Evolutionary conservation across 1,284 basidiomycete species (phyloP).

Genomic region (Paramarasmius palmivorus): DNA sequence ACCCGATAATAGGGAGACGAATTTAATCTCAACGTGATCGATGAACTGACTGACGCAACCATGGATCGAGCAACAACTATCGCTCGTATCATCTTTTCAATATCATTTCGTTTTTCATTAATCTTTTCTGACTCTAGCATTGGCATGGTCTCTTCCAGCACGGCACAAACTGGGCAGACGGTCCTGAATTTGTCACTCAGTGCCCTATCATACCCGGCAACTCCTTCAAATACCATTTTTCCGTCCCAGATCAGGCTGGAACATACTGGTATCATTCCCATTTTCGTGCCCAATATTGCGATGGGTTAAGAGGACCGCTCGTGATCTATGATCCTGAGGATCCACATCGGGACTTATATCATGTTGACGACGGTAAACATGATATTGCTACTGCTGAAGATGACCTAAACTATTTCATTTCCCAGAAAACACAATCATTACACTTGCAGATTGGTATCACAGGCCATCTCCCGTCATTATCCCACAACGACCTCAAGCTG

Average conservation of each 20-base stretch:
- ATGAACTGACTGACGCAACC: slow-evolving; percentile 13
- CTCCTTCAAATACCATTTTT: slow-evolving; percentile 26
- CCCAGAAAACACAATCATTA: slow-evolving; percentile 15
- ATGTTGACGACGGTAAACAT: slow-evolving; percentile 13
- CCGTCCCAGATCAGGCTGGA: slow-evolving; percentile 21
- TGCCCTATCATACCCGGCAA: slow-evolving; percentile 21
- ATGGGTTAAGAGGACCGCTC: slow-evolving; percentile 17
- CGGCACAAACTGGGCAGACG: slow-evolving; percentile 26
- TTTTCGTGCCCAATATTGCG: slow-evolving; percentile 14
- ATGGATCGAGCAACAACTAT: slow-evolving; percentile 17
- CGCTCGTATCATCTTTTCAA: slow-evolving; percentile 2
- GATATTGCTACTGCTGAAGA: neutral
- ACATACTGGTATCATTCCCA: slow-evolving; percentile 27
- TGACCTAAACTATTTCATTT: neutral
- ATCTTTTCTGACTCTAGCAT: slow-evolving; percentile 12
- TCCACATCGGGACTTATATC: slow-evolving; percentile 14
- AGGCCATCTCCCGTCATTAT: neutral
- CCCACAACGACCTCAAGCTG: neutral
- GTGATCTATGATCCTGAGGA: slow-evolving; percentile 13
- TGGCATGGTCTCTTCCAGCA: slow-evolving; percentile 23
- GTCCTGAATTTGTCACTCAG: slow-evolving; percentile 12
- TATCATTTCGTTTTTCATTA: neutral
- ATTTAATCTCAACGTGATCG: slow-evolving; percentile 19
- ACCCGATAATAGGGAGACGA: slow-evolving; percentile 5
- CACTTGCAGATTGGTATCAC: slow-evolving; percentile 15